Percentiles rank a stretch among this genome's conserved stretches.
Evolutionary conservation across 176 grass and related monocot genomes (phyloP).

Genomic region (Melocanna baccifera): DNA sequence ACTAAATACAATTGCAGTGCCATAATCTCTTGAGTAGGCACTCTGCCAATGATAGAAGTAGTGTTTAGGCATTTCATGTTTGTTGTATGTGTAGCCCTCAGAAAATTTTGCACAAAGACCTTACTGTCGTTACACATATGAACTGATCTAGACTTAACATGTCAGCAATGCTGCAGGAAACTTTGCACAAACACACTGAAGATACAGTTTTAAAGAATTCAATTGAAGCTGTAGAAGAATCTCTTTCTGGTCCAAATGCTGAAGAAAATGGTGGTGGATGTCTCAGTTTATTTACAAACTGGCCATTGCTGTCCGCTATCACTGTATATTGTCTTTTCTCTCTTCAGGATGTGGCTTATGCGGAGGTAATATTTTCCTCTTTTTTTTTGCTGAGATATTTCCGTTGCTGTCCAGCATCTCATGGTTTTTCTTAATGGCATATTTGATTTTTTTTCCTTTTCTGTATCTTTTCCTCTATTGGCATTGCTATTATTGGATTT

Average conservation of each 20-base stretch:
- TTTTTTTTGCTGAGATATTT: slow-evolving; percentile 23
- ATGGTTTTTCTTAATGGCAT: not conserved
- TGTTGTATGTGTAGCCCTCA: not conserved
- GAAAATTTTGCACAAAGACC: not conserved
- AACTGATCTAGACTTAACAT: not conserved
- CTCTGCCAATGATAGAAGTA: not conserved
- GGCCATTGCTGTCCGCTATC: slow-evolving; percentile 78
- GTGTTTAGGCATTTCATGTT: not conserved
- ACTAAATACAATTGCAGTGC: not conserved
- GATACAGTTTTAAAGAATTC: slow-evolving; percentile 39
- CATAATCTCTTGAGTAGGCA: not conserved
- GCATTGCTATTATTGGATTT: slow-evolving; percentile 24
- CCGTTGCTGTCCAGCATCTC: not conserved
- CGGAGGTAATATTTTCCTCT: slow-evolving; percentile 52
- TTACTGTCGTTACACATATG: not conserved
- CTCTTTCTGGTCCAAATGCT: slow-evolving; percentile 35
- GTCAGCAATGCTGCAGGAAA: slow-evolving; percentile 51
- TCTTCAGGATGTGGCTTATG: slow-evolving; percentile 88
- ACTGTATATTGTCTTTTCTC: slow-evolving; percentile 86
- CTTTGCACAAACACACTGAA: slow-evolving; percentile 71
- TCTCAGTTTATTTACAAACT: slow-evolving; percentile 73
- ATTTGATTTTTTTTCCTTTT: not conserved
- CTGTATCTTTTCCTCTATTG: not conserved
- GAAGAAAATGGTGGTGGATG: slow-evolving; percentile 37
- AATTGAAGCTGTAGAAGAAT: slow-evolving; percentile 44